These are phyloP conservation scores for Penicillium manginii DNA, from an alignment of 495 filamentous ascomycete species.

Conservation along the genomic window DNA sequence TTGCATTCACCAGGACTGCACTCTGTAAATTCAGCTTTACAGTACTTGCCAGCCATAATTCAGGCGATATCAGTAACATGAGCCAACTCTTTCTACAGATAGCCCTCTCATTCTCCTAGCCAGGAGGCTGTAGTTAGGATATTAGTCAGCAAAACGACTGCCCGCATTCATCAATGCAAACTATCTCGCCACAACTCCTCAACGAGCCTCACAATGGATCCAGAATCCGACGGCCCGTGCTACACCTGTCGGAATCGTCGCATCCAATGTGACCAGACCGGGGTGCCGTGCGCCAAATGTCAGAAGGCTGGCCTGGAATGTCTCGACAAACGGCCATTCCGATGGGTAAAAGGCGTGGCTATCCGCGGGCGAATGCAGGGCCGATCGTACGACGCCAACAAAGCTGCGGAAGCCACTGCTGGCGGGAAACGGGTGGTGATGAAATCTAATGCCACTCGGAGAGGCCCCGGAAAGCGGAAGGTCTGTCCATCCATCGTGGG, in stretches of 20 bases:
- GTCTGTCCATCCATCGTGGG: background rate
- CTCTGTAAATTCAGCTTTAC: no score
- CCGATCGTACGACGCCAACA: slow-evolving; percentile 15
- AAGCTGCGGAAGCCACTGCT: slow-evolving; percentile 10
- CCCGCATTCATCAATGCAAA: background rate
- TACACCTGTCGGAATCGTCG: slow-evolving; percentile 58
- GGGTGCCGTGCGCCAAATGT: slow-evolving; percentile 39
- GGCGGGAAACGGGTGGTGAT: background rate
- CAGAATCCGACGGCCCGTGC: slow-evolving; percentile 30
- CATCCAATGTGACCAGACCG: slow-evolving; percentile 54
- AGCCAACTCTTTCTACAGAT: no score
- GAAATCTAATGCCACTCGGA: slow-evolving; percentile 1
- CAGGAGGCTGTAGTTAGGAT: no score
- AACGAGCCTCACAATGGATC: slow-evolving; percentile 15
- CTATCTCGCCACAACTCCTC: background rate
- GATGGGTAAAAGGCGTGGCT: slow-evolving; percentile 49
- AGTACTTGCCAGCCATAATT: no score
- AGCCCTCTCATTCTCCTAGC: no score
- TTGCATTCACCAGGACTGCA: no score
- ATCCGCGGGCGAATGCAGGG: slow-evolving; percentile 46
- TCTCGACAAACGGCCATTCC: slow-evolving; percentile 52
- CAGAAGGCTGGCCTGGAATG: slow-evolving; percentile 54
- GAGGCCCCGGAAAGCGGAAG: background rate
- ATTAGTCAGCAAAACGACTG: slow-evolving; percentile 1
- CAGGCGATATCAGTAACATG: no score